Conservation (phyloP, 2,329 filamentous ascomycete species). For the Parastagonospora avenae region DNA sequence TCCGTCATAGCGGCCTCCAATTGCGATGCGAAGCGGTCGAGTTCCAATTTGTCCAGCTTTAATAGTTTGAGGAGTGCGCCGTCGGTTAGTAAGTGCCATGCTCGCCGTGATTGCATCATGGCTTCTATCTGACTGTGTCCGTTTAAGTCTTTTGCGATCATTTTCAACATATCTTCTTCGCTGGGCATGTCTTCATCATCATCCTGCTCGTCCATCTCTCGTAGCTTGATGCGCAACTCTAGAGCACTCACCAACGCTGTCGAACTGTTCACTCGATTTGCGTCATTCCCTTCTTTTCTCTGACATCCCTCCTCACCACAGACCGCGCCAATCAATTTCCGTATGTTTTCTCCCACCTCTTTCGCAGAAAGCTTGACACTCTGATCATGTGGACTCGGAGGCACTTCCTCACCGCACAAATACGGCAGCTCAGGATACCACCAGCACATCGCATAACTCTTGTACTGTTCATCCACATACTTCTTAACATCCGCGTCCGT, state of each 20-base stretch:
- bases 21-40: constrained; percentile 2
- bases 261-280: background rate
- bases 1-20: constrained; percentile 8
- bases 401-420: background rate
- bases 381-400: background rate
- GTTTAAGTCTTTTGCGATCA: constrained; percentile 11
- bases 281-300: too few relatives aligned
- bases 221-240: background rate
- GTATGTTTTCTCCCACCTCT: background rate
- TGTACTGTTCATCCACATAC: background rate
- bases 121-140: constrained; percentile 3
- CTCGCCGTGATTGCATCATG: constrained; percentile 9
- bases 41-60: constrained; percentile 5
- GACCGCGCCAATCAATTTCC: background rate
- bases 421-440: background rate
- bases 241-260: background rate
- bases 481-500: background rate
- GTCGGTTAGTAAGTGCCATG: constrained; percentile 4
- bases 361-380: background rate
- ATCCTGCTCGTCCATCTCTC: background rate
- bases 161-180: constrained; percentile 3
- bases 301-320: background rate
- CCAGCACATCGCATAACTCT: background rate
- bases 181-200: background rate
- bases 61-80: constrained; percentile 11